Evolutionary conservation across 305 asterid species (phyloP).

Genomic region (Fraxinus ornus): DNA sequence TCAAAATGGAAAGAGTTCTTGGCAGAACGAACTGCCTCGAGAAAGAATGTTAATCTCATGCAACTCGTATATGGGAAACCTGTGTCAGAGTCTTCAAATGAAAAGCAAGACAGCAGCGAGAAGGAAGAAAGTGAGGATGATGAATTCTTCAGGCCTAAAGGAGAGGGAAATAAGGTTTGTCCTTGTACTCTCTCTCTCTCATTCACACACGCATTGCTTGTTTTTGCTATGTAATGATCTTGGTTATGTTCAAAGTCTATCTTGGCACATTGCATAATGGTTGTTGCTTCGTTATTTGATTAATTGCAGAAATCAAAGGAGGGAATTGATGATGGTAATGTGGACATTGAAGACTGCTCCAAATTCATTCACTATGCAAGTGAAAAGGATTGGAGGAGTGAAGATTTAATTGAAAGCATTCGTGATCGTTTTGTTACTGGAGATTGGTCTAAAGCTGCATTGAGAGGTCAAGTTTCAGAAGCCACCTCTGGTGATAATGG

Average conservation of each 20-base stretch:
- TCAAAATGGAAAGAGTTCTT: slow-evolving; percentile 86
- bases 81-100: slow-evolving; percentile 38
- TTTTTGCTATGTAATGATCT: background rate
- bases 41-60: slow-evolving; percentile 71
- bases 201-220: background rate
- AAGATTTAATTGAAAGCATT: slow-evolving; percentile 52
- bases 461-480: slow-evolving; percentile 51
- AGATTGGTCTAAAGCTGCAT: slow-evolving; percentile 84
- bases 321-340: slow-evolving; percentile 42
- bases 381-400: slow-evolving; percentile 56
- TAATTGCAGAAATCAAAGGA: slow-evolving; percentile 58
- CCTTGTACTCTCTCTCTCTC: background rate
- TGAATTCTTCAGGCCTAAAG: slow-evolving; percentile 83
- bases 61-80: slow-evolving; percentile 84
- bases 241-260: background rate
- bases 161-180: slow-evolving; percentile 76
- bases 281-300: slow-evolving; percentile 25
- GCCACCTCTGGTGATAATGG: slow-evolving; percentile 39
- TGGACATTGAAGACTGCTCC: slow-evolving; percentile 77
- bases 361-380: slow-evolving; percentile 45
- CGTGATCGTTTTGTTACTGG: slow-evolving; percentile 91
- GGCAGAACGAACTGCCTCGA: slow-evolving; percentile 64
- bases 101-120: slow-evolving; percentile 29
- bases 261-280: background rate
- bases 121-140: slow-evolving; percentile 74